These are phyloP conservation scores for Chrysanthemum lavandulifolium DNA, from an alignment of 129 eudicot genomes.

Conservation along the genomic window DNA sequence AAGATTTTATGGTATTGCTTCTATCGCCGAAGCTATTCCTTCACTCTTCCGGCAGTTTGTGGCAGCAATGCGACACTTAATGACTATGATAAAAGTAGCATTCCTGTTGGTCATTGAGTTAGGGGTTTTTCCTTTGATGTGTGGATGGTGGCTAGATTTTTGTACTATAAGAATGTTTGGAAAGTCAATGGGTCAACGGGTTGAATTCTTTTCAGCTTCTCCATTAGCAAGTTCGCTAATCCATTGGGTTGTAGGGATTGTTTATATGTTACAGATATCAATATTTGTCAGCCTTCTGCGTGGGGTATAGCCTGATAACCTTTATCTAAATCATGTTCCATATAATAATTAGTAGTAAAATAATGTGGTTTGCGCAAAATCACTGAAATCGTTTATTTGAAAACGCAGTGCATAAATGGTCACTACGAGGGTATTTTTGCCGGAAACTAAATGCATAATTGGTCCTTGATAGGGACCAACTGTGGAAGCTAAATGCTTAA, in stretches of 20 bases:
- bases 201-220: constrained; percentile 76
- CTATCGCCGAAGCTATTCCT: constrained; percentile 77
- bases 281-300: constrained; percentile 97
- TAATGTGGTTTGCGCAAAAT: neutral
- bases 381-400: no score
- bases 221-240: constrained; percentile 90
- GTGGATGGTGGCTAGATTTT: constrained; percentile 99
- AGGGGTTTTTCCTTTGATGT: constrained; percentile 94
- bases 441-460: no score
- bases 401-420: no score
- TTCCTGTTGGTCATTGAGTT: constrained; percentile 90
- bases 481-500: no score
- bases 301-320: constrained; percentile 48
- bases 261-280: constrained; percentile 91
- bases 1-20: constrained; percentile 80
- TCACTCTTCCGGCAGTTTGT: constrained; percentile 85
- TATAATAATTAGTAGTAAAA: neutral
- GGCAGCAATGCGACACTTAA: constrained; percentile 84
- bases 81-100: constrained; percentile 95
- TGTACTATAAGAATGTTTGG: constrained; percentile 97
- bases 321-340: neutral
- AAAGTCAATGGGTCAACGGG: constrained; percentile 74
- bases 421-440: no score
- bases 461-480: no score
- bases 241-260: constrained; percentile 97